Evolutionary conservation across 2,329 filamentous ascomycete species (phyloP), one percentile per base, ranked within the genome.

Genomic region (Aureobasidium melanogenum): DNA sequence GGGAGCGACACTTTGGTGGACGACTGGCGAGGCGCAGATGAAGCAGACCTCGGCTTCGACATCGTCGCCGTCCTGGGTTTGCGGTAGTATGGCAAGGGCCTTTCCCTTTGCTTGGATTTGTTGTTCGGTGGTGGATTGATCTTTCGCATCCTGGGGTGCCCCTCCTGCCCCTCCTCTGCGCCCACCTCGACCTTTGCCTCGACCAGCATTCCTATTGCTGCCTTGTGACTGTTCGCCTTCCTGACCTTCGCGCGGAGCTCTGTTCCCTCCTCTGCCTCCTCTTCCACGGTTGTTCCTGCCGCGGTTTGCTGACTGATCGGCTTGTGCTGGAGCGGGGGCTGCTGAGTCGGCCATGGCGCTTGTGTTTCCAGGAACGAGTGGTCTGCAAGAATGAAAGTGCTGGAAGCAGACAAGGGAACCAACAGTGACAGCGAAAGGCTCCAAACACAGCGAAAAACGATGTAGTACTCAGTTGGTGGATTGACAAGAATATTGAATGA

Each of bases 21-120:
- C 85, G 51, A 99, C 87, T 2, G 87, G 84, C 66, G 92, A 96
- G 61, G 94, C 93, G 75, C 94, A 99, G 70, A 99, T 99, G 76
- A 97, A 97, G 83, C 94, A 99, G 64, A 97, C 83, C 64, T 97
- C 91, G 28, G 81, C 87, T 60, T 74, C 72, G 38, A 68, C 67
- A 57, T 69, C 68, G 51, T 73, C 73, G 9, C 61, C 34, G 36
- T 51, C 57, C 26, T 58, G 43, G n/a, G 24, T 50, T 34, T 54
- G 47, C 5, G 59, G 48, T 10, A 46, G 2, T 6, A 61, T n/a
- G 12, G 43, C 41, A 2, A 46, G 48, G 5, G 59, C 50, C 34
- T 61, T 61, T 39, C 34, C 59, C 10, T 51, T 54, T 22, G 50
- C 50, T 51, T 43, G 56, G 28, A 48, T 54, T 50, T 58, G 63